Evolutionary conservation across 805 yeast genomes (phyloP), one percentile per base, ranked within the genome.

Genomic region (Lachancea fermentati): DNA sequence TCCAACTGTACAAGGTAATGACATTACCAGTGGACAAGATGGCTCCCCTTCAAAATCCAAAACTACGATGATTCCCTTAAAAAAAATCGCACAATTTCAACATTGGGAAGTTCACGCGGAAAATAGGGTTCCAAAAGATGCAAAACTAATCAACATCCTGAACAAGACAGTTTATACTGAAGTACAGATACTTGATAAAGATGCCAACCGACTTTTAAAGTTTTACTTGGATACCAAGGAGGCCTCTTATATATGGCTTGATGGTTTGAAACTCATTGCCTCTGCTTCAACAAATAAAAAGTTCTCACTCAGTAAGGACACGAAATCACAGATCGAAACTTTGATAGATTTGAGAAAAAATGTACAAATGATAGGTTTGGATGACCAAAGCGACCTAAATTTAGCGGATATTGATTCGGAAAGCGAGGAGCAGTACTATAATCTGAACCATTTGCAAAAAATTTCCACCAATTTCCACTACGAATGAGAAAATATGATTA

Each of bases 141-240:
- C 66, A 9, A 68, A 67, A 46, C 63, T 81, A 50, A 71, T 84
- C 26, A 71, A 76, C 30, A 66, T 84, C 31, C 67, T 71, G 34
- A 78, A 84, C 5, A 73, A 82, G 39, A 76, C 62, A 50, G 72
- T 63, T 14, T 76, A 77, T 50, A 79, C 77, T 37, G 78, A 72
- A 51, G 76, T 81, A 37, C 65, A 75, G 1, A 57, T 81, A 14
- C 45, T 69, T 9, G 77, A 69, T 49, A 54, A 69, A 50, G 54
- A 60, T 28, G 62, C 62, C 26, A 68, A 70, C 31, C 54, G 63
- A 14, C 48, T 78, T 8, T 67, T 85, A 41, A 58, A 69, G n/a
- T 81, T 85, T 51, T 85, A 72, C 55, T 75, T 85, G 11, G 89
- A 83, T 43, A 80, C 85, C 1, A 73, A 74, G 47, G 85, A 81